Percentiles rank a stretch among this genome's conserved stretches.
phyloP scores from a whole-genome alignment of 768 basidiomycete species.

The Termitomyces sp. region DNA sequence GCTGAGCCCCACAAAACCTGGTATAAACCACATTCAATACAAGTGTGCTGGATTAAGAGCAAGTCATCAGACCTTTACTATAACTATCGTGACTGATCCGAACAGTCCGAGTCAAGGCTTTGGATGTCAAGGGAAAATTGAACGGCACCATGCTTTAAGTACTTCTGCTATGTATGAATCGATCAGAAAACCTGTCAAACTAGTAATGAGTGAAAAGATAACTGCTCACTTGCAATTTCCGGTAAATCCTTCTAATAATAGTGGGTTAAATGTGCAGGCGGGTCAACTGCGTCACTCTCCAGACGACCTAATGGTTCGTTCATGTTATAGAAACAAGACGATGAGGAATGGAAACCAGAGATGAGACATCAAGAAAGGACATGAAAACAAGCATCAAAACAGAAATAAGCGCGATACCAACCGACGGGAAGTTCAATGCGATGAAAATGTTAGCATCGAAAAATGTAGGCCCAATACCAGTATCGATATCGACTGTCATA shows the following conservation, averaged over 20 bases:
- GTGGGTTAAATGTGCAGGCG: background rate
- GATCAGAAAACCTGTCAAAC: background rate
- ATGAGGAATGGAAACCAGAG: background rate
- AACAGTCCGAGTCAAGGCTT: too few relatives aligned
- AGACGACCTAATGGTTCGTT: too few relatives aligned
- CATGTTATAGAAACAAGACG: background rate
- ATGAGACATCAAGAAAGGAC: background rate
- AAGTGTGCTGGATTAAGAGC: background rate
- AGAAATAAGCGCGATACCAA: background rate
- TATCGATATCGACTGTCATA: background rate
- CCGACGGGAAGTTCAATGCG: background rate
- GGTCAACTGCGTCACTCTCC: too few relatives aligned
- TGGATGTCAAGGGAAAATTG: background rate
- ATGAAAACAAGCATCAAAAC: background rate
- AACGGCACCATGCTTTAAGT: background rate
- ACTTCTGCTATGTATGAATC: background rate
- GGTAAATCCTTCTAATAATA: constrained; percentile 13
- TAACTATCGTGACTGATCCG: background rate
- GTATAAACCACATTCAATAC: background rate
- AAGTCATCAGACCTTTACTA: background rate
- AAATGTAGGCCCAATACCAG: background rate
- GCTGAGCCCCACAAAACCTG: background rate
- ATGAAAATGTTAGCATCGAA: background rate
- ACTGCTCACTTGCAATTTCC: background rate
- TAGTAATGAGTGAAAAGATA: background rate